Evolutionary conservation across 495 filamentous ascomycete species (phyloP).

Genomic region (Xylaria scruposa): DNA sequence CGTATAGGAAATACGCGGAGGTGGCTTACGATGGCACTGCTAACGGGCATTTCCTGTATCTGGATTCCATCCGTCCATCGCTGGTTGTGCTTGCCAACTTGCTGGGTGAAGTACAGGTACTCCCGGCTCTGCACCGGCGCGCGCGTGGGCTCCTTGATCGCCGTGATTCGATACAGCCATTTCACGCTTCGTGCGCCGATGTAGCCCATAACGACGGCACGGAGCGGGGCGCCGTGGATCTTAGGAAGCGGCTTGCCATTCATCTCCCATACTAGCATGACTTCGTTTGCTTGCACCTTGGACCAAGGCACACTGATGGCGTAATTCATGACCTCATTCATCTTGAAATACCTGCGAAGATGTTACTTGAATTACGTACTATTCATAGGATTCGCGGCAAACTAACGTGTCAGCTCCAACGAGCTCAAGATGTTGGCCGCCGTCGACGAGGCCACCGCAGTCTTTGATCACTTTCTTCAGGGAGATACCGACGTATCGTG

Average conservation of each 20-base stretch:
- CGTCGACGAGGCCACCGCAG: constrained; percentile 64
- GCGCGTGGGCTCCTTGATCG: constrained; percentile 49
- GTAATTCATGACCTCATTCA: constrained; percentile 65
- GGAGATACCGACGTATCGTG: constrained; percentile 65
- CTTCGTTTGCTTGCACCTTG: constrained; percentile 70
- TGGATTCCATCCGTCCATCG: constrained; percentile 58
- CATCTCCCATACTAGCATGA: constrained; percentile 74
- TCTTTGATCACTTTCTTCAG: constrained; percentile 71
- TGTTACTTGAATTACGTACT: neutral
- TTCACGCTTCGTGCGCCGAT: constrained; percentile 65
- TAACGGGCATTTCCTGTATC: constrained; percentile 71
- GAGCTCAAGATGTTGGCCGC: constrained; percentile 66
- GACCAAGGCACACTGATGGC: constrained; percentile 67
- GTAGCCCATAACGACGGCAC: constrained; percentile 68
- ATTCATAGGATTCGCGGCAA: neutral
- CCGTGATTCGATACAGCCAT: constrained; percentile 63
- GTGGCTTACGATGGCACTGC: constrained; percentile 54
- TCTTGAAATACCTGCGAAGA: constrained; percentile 62
- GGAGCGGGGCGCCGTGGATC: constrained; percentile 69
- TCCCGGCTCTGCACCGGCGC: constrained; percentile 58
- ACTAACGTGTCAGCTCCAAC: constrained; percentile 63
- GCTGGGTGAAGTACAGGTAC: constrained; percentile 65
- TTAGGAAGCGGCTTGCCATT: constrained; percentile 69
- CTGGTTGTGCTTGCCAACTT: constrained; percentile 67
- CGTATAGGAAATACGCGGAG: neutral